Percentiles rank a stretch among this genome's conserved stretches.
Conservation (phyloP, 2,329 filamentous ascomycete genomes). For the Apiospora arundinis region DNA sequence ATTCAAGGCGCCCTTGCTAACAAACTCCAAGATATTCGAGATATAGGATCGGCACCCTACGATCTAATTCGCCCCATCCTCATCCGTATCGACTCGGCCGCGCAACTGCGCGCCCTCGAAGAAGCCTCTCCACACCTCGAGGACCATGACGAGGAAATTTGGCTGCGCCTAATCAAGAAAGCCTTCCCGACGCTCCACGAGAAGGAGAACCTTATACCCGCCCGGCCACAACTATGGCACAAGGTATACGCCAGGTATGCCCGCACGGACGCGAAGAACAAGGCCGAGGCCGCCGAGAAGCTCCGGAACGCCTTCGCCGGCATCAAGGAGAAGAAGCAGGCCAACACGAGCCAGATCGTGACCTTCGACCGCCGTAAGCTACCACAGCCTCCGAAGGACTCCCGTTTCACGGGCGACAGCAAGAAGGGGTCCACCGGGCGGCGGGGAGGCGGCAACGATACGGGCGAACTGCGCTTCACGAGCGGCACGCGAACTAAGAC, state of each 20-base stretch:
- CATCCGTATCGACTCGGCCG: conserved; percentile 71
- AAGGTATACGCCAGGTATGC: conserved; percentile 77
- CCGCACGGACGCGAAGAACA: conserved; percentile 61
- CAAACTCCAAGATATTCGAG: conserved; percentile 56
- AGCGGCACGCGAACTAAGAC: conserved; percentile 59
- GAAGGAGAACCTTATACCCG: conserved; percentile 67
- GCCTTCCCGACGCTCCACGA: conserved; percentile 73
- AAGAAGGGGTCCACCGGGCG: conserved; percentile 25
- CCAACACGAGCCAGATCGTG: conserved; percentile 64
- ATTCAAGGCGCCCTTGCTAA: conserved; percentile 23
- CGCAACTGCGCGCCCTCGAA: conserved; percentile 79
- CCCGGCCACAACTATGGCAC: conserved; percentile 75
- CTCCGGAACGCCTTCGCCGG: conserved; percentile 64
- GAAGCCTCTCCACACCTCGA: conserved; percentile 77
- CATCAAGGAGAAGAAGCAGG: conserved; percentile 62
- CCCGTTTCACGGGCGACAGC: conserved; percentile 29
- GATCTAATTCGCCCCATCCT: conserved; percentile 72
- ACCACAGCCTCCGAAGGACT: conserved; percentile 49
- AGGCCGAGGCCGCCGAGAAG: conserved; percentile 62
- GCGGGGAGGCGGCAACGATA: conserved; percentile 33
- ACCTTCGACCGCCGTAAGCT: conserved; percentile 50
- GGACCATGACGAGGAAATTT: conserved; percentile 73
- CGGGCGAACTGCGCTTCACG: conserved; percentile 49
- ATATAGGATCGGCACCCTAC: conserved; percentile 76
- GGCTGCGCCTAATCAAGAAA: conserved; percentile 78